phyloP scores from a whole-genome alignment of 1,139 yeast species.

The Sugiyamaella grinbergsii region DNA sequence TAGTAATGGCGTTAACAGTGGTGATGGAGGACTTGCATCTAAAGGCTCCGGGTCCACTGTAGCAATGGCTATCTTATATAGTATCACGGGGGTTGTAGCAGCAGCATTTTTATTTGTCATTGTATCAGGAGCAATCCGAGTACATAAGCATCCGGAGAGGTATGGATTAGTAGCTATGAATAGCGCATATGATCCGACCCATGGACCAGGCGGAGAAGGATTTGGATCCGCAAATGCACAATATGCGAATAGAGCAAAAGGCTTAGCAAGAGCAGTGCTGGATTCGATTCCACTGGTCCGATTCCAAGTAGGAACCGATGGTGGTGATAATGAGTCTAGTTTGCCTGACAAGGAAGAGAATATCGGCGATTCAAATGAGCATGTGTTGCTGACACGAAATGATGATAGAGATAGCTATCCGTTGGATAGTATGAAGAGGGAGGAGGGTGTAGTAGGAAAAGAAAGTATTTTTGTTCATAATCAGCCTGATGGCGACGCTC shows the following conservation, averaged over 20 bases:
- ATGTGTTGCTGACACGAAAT: too few relatives aligned
- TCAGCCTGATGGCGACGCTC: too few relatives aligned
- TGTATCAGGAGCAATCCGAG: conserved; percentile 41
- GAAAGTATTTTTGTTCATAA: neutral
- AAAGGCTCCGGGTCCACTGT: conserved; percentile 30
- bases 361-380: conserved; percentile 1
- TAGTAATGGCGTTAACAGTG: conserved; percentile 16
- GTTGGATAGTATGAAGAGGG: neutral
- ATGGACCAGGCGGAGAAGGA: conserved; percentile 23
- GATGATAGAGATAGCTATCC: neutral
- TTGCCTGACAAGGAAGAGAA: conserved; percentile 4
- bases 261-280: conserved; percentile 44
- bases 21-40: conserved; percentile 1
- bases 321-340: neutral
- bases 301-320: conserved; percentile 27
- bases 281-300: conserved; percentile 44
- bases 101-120: conserved; percentile 39
- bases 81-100: conserved; percentile 40
- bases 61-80: conserved; percentile 41
- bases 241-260: conserved; percentile 38
- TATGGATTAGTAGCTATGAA: conserved; percentile 35
- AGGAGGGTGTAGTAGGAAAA: neutral
- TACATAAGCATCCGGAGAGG: conserved; percentile 44
- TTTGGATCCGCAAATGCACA: conserved; percentile 27
- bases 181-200: conserved; percentile 12